Evolutionary conservation across 306 rosid species (phyloP), one percentile per base, ranked within the genome.

Genomic region (Fagus sylvatica): DNA sequence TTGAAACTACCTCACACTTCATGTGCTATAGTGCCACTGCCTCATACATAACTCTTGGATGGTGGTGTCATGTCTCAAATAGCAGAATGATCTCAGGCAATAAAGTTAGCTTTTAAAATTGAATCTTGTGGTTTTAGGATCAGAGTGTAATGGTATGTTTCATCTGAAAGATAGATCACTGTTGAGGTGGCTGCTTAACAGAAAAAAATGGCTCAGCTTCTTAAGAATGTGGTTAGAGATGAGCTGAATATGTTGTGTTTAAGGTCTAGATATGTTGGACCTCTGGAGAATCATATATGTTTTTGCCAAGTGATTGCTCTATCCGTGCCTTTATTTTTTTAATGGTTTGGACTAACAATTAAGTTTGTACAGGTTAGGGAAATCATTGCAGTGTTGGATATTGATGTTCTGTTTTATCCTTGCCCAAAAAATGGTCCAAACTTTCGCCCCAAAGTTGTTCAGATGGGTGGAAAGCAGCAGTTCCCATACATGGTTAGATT

Each of bases 361-460:
- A 59, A 41, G 57, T 51, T 41, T 74, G 59, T 67, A 46, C 88
- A 95, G 99, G 99, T 96, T 81, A 87, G 99, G 83, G 99, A 96
- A 89, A 91, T 96, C 68, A 85, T 91, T 83, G 89, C 98, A 51
- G 79, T 96, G 54, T 88, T 96, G 92, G 99, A 96, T 83, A 86
- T 96, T 30, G 99, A 96, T 86, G 93, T 96, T 85, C 76, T 96
- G 67, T 93, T 76, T 85, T 96, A 96, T 88, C 99, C 99, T 32
- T 96, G 98, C 77, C 99, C 98, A 39, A 87, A 83, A 84, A 93
- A 93, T 56, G 87, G 99, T 64, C 98, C 97, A 55, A 95, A 91
- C 80, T 96, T 93, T 43, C 97, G 97, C 68, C 81, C 93, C 49
- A 96, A 93, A 89, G 99, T 89, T 84, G 76, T 73, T 80, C 85